Conservation (phyloP, 495 filamentous ascomycete species). For the Aspergillus carlsbadensis region DNA sequence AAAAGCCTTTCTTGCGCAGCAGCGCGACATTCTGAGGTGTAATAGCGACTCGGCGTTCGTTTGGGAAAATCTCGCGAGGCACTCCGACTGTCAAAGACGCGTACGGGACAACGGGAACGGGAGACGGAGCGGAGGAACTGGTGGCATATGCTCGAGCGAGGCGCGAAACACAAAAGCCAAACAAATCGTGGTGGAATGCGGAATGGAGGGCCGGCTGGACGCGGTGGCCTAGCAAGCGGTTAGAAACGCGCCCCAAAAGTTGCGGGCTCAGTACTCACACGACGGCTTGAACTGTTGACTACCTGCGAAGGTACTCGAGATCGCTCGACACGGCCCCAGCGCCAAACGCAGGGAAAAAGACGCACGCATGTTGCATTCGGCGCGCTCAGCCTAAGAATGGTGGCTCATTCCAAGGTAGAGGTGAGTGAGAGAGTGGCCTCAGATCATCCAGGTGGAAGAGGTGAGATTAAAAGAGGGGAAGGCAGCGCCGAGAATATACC, state of each 20-base stretch:
- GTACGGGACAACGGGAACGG: conserved; percentile 65
- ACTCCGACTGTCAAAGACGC: conserved; percentile 66
- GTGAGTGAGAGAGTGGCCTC: neutral
- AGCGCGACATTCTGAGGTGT: conserved; percentile 76
- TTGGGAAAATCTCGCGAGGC: conserved; percentile 65
- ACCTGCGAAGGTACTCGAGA: conserved; percentile 25
- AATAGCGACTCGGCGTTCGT: conserved; percentile 76
- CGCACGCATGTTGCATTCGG: conserved; percentile 30
- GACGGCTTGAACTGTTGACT: conserved; percentile 20
- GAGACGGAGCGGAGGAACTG: conserved; percentile 35
- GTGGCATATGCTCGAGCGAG: conserved; percentile 27
- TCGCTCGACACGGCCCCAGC: conserved; percentile 33
- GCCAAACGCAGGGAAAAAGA: conserved; percentile 31
- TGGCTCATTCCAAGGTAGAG: conserved; percentile 7
- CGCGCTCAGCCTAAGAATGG: neutral
- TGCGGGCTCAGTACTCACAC: conserved; percentile 19
- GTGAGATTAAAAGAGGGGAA: neutral
- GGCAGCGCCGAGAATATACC: neutral
- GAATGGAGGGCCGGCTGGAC: conserved; percentile 14
- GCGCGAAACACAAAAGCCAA: conserved; percentile 6
- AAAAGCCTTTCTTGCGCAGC: conserved; percentile 76
- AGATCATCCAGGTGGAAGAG: neutral
- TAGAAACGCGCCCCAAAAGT: neutral
- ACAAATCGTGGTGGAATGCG: conserved; percentile 10
- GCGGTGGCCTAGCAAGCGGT: conserved; percentile 16